phyloP scores from a whole-genome alignment of 345 rosid species.

The Mangifera indica region DNA sequence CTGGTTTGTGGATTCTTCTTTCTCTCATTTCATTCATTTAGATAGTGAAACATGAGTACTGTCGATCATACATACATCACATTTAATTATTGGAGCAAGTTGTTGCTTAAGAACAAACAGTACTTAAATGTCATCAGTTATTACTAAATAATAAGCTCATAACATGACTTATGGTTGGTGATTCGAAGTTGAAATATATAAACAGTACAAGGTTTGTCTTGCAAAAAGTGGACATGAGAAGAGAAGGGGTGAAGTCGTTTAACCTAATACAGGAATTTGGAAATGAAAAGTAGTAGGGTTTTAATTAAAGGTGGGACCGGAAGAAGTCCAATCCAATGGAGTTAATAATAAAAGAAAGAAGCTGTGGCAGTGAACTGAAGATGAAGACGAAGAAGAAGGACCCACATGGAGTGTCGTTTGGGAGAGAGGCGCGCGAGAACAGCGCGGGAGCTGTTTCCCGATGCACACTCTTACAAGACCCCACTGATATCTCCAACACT shows the following conservation, averaged over 20 bases:
- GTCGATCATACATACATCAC: neutral
- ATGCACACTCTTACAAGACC: conserved; percentile 31
- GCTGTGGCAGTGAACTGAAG: conserved; percentile 21
- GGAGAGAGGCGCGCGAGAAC: conserved; percentile 62
- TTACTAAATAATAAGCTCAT: neutral
- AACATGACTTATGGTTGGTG: neutral
- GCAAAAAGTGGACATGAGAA: conserved; percentile 2
- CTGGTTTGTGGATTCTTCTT: neutral
- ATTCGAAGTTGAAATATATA: neutral
- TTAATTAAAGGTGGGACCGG: neutral
- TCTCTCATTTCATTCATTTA: neutral
- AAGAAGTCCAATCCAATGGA: neutral
- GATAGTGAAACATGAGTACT: neutral
- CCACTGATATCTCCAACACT: conserved; percentile 11
- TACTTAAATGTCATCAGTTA: neutral
- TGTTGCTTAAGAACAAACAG: neutral
- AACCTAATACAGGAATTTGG: neutral
- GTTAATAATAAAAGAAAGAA: neutral
- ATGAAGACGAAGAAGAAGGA: conserved; percentile 1
- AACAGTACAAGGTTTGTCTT: neutral
- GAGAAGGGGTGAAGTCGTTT: neutral
- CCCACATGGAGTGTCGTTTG: conserved; percentile 14
- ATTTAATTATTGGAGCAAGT: too few species aligned
- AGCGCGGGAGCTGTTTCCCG: conserved; percentile 82
- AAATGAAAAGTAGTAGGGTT: neutral